Evolutionary conservation across 352 stramenopile genomes (phyloP), one percentile per base, ranked within the genome.

Genomic region (Phytopythium chamaehyphon): DNA sequence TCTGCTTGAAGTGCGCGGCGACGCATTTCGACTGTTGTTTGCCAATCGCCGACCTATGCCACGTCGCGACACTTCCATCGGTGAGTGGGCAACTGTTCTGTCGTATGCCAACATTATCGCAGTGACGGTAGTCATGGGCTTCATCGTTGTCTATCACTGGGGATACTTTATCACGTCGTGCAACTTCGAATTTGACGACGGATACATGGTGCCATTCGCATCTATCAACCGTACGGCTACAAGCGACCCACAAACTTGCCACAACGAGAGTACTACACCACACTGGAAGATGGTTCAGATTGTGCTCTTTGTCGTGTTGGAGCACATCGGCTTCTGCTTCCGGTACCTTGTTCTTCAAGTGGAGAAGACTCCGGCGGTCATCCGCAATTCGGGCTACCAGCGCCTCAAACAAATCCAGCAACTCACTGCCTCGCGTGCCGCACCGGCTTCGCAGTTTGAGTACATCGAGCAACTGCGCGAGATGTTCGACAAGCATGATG

Each of bases 31-130:
- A 0, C 61, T 95, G 26, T 40, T 95, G 18, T 93, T 92, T 61
- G 84, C 71, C 0, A 80, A 90, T 40, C 80, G 84, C 3, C 69
- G 84, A 2, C 84, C 84, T 5, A 93, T 93, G 82, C 84, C 84
- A 16, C 77, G 84, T 10, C 80, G 84, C 19, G 84, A 93, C 43
- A 87, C 76, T 18, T 86, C 67, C 1, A 95, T 95, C 21, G 84
- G 84, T 11, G 82, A 93, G 57, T 95, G 84, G 84, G 68, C 73
- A 6, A 95, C 84, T 0, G 82, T 93, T 39, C 67, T 95, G 5
- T 82, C 73, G 21, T 94, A 94, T 51, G 84, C 84, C 22, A 94
- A 92, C 54, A 90, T 93, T 48, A 86, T 94, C 22, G 80, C 79
- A 9, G 81, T 94, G 36, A 92, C 82, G 4, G 84, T 90, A 0